These are phyloP conservation scores for Colletotrichum somersetense DNA, from an alignment of 2,329 filamentous ascomycete genomes.

Conservation along the genomic window DNA sequence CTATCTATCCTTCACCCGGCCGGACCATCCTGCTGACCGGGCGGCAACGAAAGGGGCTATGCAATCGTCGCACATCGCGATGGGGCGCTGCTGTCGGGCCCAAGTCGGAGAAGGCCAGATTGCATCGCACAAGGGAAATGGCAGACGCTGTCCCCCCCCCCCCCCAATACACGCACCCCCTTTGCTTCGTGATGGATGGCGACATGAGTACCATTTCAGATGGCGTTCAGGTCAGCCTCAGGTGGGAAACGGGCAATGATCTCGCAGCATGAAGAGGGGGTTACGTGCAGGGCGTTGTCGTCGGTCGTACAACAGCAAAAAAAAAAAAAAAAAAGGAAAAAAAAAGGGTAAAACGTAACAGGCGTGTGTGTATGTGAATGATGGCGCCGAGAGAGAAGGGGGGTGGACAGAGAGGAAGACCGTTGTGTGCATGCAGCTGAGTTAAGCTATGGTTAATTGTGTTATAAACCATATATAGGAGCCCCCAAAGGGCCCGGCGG, in stretches of 20 bases:
- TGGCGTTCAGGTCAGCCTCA: slow-evolving; percentile 25
- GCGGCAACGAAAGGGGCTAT: background rate
- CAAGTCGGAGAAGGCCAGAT: background rate
- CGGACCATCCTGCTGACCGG: background rate
- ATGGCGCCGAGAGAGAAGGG: background rate
- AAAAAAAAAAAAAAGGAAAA: background rate
- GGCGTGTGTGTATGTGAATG: background rate
- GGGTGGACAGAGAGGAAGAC: too few relatives aligned
- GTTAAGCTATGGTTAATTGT: background rate
- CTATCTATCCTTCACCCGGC: background rate
- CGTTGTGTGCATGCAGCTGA: background rate
- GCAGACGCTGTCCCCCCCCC: background rate
- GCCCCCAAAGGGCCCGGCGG: background rate
- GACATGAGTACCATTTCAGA: background rate
- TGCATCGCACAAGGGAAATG: background rate
- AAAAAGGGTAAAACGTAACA: background rate
- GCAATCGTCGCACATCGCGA: background rate
- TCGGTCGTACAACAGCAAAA: background rate
- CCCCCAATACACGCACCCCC: background rate
- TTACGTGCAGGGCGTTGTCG: background rate
- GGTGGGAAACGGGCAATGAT: slow-evolving; percentile 12
- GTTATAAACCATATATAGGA: background rate
- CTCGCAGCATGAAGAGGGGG: background rate
- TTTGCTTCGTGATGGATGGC: background rate
- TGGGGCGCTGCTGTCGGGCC: background rate